Percentiles rank a stretch among this genome's conserved stretches.
These are phyloP conservation scores for Dendrobium catenatum DNA, from an alignment of 106 monocot genomes.

Conservation along the genomic window DNA sequence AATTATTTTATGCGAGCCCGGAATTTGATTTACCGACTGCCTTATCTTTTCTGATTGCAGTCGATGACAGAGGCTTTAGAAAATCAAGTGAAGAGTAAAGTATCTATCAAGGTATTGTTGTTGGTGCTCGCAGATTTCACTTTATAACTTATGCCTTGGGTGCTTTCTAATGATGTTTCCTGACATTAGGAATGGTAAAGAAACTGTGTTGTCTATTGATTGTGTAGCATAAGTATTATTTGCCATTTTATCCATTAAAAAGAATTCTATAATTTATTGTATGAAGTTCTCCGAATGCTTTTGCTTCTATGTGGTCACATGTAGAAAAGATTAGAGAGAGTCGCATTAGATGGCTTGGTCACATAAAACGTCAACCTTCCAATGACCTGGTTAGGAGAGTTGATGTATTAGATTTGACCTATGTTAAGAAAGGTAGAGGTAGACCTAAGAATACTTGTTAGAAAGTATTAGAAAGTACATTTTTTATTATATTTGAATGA, in stretches of 20 bases:
- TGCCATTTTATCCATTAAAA: not conserved
- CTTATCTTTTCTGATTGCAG: slow-evolving; percentile 20
- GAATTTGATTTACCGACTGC: not conserved
- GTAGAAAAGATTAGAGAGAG: no score
- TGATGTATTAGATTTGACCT: no score
- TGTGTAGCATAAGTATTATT: not conserved
- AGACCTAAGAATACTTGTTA: no score
- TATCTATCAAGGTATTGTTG: slow-evolving; percentile 64
- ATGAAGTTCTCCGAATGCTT: not conserved
- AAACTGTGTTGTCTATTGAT: not conserved
- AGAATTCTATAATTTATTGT: not conserved
- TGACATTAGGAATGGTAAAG: not conserved
- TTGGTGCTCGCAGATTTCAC: not conserved
- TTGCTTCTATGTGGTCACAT: not conserved
- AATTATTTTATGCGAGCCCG: not conserved
- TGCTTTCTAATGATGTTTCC: not conserved
- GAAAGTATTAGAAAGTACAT: no score
- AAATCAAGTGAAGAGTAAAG: slow-evolving; percentile 92
- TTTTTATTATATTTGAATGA: no score
- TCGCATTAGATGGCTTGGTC: no score
- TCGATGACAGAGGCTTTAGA: slow-evolving; percentile 94
- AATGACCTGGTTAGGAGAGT: no score
- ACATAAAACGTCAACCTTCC: no score
- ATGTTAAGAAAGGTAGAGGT: no score
- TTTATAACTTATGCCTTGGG: not conserved